Base-by-base conservation (phyloP, 2,329 filamentous ascomycete genomes). In the Diaporthe destruens region DNA sequence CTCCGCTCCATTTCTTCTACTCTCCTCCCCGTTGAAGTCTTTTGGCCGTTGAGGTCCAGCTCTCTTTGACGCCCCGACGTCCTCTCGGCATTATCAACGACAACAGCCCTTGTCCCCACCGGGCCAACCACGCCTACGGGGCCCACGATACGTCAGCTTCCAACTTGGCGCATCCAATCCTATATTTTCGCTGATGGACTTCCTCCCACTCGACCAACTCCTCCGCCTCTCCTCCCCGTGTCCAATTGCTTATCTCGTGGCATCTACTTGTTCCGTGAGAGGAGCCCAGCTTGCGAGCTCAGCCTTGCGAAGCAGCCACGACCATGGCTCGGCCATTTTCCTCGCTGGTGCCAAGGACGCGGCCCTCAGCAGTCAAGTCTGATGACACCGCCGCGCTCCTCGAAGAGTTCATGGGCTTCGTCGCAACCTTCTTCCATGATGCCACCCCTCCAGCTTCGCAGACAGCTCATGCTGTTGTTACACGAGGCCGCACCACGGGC, bases 381-480 rank as follows among this genome's bases (percentile, higher is more conserved):
- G 65, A 56, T 36, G 51, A 72, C 51, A 44, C 71, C 34, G 29
- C 61, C 71, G 34, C 29, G 42, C 75, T 78, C 3, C 76, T 79
- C 44, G 78, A 80, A 51, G 76, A 68, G 14, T 77, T 80, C 51
- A 74, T 78, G 75, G 75, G 74, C 53, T 79, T 78, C 75, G 74
- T 80, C 59, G 74, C 77, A 20, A 78, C 78, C 6, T 77, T 80
- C 51, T 75, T 78, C 67, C 77, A 78, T 57, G 54, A 51, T 32
- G n/a, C 69, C 8, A 23, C 39, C 36, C 23, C 29, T 34, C 9
- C 61, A 65, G 56, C 44, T 42, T 42, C 72, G n/a, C 63, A 69
- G 59, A 42, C 69, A 51, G 56, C 63, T 11, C 39, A 39, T 20
- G 18, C n/a, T 51, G 47, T 63, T 29, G 47, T 67, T 29, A 49